Percentiles rank a stretch among this genome's conserved stretches.
phyloP scores from a whole-genome alignment of 129 eudicot species.

The Flaveria ramosissima region DNA sequence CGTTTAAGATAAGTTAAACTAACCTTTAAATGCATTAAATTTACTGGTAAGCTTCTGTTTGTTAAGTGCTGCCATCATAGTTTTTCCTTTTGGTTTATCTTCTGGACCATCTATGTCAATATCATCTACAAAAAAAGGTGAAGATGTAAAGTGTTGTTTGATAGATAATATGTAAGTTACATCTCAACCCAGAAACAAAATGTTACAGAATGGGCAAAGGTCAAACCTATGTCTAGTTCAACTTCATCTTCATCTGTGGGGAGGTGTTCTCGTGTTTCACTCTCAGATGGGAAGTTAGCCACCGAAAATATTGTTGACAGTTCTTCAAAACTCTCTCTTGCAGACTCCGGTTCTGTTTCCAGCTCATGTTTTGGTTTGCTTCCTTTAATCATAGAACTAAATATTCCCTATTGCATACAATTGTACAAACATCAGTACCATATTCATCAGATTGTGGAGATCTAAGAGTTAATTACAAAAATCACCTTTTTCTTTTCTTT shows the following conservation, averaged over 20 bases:
- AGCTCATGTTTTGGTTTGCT: slow-evolving; percentile 54
- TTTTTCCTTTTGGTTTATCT: slow-evolving; percentile 77
- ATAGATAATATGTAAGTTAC: slow-evolving; percentile 1
- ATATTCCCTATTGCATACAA: slow-evolving; percentile 64
- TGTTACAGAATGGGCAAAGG: slow-evolving; percentile 7
- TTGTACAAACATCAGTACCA: slow-evolving; percentile 20
- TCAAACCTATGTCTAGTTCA: slow-evolving; percentile 78
- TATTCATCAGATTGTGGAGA: background rate
- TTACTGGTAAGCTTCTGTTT: slow-evolving; percentile 73
- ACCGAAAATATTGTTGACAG: slow-evolving; percentile 59
- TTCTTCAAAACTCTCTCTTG: slow-evolving; percentile 56
- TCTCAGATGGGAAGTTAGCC: slow-evolving; percentile 57
- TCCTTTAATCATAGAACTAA: slow-evolving; percentile 66
- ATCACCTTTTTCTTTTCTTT: slow-evolving; percentile 94
- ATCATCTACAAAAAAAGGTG: slow-evolving; percentile 54
- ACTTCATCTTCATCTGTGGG: slow-evolving; percentile 46
- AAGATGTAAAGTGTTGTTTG: background rate
- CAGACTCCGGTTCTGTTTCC: slow-evolving; percentile 48
- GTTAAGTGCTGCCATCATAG: slow-evolving; percentile 63
- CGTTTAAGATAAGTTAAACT: slow-evolving; percentile 23
- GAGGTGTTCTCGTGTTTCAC: slow-evolving; percentile 44
- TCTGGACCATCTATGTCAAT: slow-evolving; percentile 75
- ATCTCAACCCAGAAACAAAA: background rate
- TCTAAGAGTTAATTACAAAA: background rate
- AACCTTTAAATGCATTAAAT: slow-evolving; percentile 84